Evolutionary conservation across 225 moss, liverwort and hornwort genomes (phyloP).

Genomic region (Takakia lepidozioides): DNA sequence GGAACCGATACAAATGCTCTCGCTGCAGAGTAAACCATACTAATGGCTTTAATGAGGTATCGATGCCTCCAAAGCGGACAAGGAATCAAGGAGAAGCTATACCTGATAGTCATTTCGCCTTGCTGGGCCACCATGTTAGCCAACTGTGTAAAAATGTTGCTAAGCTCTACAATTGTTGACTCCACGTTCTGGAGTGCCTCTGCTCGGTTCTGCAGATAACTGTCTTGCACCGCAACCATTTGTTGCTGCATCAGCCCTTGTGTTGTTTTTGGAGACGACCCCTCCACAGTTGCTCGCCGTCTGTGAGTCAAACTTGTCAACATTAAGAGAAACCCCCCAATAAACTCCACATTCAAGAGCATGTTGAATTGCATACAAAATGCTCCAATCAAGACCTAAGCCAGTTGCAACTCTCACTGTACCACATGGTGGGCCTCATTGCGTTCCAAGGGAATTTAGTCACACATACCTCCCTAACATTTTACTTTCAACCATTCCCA

Average conservation of each 20-base stretch:
- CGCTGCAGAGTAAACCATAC: too few relatives aligned
- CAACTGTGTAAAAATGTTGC: constrained; percentile 90
- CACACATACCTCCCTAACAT: too few relatives aligned
- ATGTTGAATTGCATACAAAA: too few relatives aligned
- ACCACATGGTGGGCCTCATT: too few relatives aligned
- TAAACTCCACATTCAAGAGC: neutral
- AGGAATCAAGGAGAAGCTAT: too few relatives aligned
- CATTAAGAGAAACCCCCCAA: neutral
- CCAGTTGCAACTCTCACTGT: too few relatives aligned
- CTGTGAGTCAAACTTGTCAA: constrained; percentile 13
- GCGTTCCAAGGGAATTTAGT: too few relatives aligned
- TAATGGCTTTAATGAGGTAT: too few relatives aligned
- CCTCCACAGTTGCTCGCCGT: constrained; percentile 53
- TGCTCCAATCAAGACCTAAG: too few relatives aligned
- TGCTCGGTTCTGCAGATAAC: constrained; percentile 88
- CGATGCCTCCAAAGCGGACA: too few relatives aligned
- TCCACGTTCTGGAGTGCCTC: constrained; percentile 98
- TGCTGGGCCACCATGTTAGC: constrained; percentile 98
- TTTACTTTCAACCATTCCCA: too few relatives aligned
- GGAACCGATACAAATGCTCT: too few relatives aligned
- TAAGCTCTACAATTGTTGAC: constrained; percentile 90
- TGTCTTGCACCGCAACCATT: constrained; percentile 69
- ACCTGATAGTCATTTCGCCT: constrained; percentile 97
- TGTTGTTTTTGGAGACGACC: constrained; percentile 19
- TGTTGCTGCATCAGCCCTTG: constrained; percentile 61